Evolutionary conservation across 495 filamentous ascomycete genomes (phyloP), one percentile per base, ranked within the genome.

Genomic region (Echria macrotheca): DNA sequence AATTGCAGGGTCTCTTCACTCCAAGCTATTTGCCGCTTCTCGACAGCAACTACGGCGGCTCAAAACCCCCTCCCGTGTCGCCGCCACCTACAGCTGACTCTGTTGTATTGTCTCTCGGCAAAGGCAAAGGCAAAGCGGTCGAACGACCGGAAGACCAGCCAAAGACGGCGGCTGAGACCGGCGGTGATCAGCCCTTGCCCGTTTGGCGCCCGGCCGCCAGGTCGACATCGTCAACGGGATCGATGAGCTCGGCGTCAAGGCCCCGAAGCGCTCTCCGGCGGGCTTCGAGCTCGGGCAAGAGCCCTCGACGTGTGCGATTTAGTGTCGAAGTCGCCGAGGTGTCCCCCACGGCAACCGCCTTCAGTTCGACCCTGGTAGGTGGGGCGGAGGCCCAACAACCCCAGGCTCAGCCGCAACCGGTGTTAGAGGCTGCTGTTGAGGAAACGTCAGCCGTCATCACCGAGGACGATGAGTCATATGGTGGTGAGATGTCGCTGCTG

Each of bases 1-100:
- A 81, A 49, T 78, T 82, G 50, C 74, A 77, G 28, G 79, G 78
- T 28, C 52, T 82, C 15, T 82, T 82, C 56, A 82, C 77, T 11
- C 80, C 79, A 17, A 72, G 62, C 43, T 82, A 78, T 55, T 69
- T 83, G 26, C 78, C 78, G 38, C 64, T 82, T 31, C 75, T 82
- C 31, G 78, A 78, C 50, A 66, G 67, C 43, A 59, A 57, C 24
- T 38, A 47, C 21, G 15, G 32, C 24, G 15, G 24, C 2, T 52
- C 31, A 21, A 52, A 54, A 39, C 59, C 63, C 32, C 54, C 64
- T 4, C 57, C 58, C 12, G 44, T 46, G 43, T 53, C 53, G 15
- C 52, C 57, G 35, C 17, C 39, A 22, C 22, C 45, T 7, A 44
- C 23, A 41, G 43, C 26, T 52, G 49, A 49, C 25, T 29, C 44